A percentile compares a stretch with the other conserved stretches of the same genome.
Conservation (phyloP, 495 filamentous ascomycete genomes). For the Melanomma pulvis-pyrius region DNA sequence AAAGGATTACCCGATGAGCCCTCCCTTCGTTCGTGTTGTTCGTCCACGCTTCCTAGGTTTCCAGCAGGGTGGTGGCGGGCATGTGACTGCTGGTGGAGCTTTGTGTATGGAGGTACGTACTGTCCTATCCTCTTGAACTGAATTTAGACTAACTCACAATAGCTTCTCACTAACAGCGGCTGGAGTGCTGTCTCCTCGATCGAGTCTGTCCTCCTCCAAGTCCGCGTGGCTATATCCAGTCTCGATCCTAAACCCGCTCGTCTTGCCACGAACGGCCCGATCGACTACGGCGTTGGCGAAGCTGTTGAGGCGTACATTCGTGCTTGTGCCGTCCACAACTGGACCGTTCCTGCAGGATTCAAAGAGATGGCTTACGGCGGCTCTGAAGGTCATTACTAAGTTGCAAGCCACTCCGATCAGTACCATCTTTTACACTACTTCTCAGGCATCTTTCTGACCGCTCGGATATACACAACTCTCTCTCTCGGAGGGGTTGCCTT, state of each 20-base stretch:
- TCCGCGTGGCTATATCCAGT: constrained; percentile 73
- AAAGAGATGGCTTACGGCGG: constrained; percentile 42
- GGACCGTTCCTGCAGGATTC: constrained; percentile 47
- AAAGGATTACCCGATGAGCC: constrained; percentile 70
- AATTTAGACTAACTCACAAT: constrained; percentile 1
- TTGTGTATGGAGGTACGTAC: constrained; percentile 75
- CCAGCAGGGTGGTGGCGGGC: constrained; percentile 74
- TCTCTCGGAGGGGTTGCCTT: too few species aligned
- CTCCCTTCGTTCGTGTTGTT: constrained; percentile 85
- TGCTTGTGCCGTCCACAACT: constrained; percentile 68
- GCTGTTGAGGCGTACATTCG: constrained; percentile 73
- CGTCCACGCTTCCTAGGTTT: constrained; percentile 78
- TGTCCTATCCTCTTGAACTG: background rate
- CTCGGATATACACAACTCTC: too few species aligned
- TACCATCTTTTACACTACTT: too few species aligned
- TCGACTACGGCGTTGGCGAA: constrained; percentile 68
- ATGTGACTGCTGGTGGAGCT: constrained; percentile 85
- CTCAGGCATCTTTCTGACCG: too few species aligned
- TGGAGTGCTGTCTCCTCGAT: constrained; percentile 75
- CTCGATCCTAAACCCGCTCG: constrained; percentile 74
- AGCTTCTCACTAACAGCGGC: constrained; percentile 76
- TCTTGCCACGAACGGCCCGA: constrained; percentile 47
- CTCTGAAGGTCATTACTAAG: background rate
- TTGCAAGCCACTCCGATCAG: too few species aligned
- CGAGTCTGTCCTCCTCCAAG: constrained; percentile 81